Conservation (phyloP, 2,329 filamentous ascomycete genomes). For the Lecanosticta acicola region DNA sequence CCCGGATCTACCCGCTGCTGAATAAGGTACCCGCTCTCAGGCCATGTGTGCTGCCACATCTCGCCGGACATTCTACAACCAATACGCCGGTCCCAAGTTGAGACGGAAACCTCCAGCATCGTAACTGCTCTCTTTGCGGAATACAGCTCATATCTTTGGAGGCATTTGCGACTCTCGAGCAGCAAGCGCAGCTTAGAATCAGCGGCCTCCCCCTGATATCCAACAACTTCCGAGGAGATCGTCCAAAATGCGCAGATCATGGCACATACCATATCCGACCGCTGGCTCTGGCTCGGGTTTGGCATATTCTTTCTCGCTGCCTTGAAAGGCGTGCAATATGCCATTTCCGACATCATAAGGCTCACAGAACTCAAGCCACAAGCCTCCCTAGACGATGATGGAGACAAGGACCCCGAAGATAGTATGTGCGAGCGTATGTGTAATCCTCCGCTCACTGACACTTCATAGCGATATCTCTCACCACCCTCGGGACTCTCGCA, state of each 20-base stretch:
- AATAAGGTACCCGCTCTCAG: no score
- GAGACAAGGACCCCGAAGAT: constrained; percentile 48
- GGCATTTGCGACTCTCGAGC: not conserved
- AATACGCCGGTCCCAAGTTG: no score
- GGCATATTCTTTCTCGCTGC: constrained; percentile 55
- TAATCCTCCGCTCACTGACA: not conserved
- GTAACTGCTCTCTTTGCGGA: no score
- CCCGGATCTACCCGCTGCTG: not conserved
- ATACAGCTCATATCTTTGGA: not conserved
- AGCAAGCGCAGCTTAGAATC: not conserved
- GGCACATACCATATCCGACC: constrained; percentile 30
- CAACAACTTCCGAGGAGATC: not conserved
- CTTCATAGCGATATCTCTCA: constrained; percentile 35
- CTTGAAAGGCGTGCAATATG: constrained; percentile 52
- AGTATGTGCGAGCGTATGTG: constrained; percentile 1
- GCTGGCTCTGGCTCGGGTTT: constrained; percentile 44
- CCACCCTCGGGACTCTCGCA: constrained; percentile 38
- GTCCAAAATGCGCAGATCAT: not conserved
- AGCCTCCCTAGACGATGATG: constrained; percentile 69
- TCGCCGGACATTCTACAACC: no score
- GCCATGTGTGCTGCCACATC: no score
- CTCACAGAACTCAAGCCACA: constrained; percentile 65
- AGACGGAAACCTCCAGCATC: no score
- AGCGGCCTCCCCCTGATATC: not conserved
- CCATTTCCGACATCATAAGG: constrained; percentile 56